These are phyloP conservation scores for Penicillium steckii DNA, from an alignment of 495 filamentous ascomycete species.

Conservation along the genomic window DNA sequence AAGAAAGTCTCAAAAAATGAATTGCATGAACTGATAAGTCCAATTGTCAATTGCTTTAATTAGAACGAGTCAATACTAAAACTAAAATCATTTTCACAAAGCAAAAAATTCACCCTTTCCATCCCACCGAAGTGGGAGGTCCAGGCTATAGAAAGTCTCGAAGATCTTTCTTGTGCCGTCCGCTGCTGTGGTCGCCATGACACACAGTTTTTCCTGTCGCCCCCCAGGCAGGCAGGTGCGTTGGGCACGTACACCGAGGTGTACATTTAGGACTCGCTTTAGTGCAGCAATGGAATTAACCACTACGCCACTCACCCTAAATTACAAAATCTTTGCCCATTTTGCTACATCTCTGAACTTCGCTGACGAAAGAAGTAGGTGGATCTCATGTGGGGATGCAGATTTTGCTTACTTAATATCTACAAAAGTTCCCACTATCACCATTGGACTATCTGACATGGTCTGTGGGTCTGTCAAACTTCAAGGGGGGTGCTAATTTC, in stretches of 20 bases:
- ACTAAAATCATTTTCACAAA: neutral
- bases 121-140: neutral
- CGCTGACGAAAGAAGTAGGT: no score
- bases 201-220: neutral
- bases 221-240: neutral
- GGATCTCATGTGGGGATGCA: neutral
- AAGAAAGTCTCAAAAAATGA: slow-evolving; percentile 10
- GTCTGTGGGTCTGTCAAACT: neutral
- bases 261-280: slow-evolving; percentile 1
- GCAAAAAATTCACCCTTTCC: neutral
- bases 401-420: neutral
- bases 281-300: neutral
- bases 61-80: no score
- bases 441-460: neutral
- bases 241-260: neutral
- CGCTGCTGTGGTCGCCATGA: neutral
- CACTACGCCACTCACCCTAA: slow-evolving; percentile 5
- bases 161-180: neutral
- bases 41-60: neutral
- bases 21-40: slow-evolving; percentile 8
- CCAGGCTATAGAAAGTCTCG: neutral
- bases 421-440: neutral
- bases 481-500: neutral
- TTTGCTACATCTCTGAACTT: no score
- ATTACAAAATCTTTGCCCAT: no score